phyloP scores from a whole-genome alignment of 768 basidiomycete genomes.

The Leccinum aurantiacum region DNA sequence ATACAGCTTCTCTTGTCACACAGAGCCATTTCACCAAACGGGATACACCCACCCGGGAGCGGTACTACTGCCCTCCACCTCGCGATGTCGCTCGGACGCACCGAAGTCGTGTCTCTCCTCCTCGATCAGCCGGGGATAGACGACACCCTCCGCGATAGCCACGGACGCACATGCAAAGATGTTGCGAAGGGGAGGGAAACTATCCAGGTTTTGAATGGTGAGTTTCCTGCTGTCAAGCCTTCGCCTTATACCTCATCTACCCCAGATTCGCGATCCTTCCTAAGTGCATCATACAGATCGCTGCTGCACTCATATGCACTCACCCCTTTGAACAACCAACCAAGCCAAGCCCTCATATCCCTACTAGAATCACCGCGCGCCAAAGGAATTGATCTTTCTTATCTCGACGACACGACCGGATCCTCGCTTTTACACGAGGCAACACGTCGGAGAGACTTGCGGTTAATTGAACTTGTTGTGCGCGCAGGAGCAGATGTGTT shows the following conservation, averaged over 20 bases:
- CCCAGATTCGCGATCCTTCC: slow-evolving; percentile 72
- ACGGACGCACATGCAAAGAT: slow-evolving; percentile 69
- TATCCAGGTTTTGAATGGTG: slow-evolving; percentile 65
- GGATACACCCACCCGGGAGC: slow-evolving; percentile 68
- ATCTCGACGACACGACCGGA: slow-evolving; percentile 77
- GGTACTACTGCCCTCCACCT: slow-evolving; percentile 74
- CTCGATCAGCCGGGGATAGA: slow-evolving; percentile 80
- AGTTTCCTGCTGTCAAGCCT: slow-evolving; percentile 14
- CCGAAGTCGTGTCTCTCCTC: slow-evolving; percentile 71
- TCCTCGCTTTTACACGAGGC: slow-evolving; percentile 85
- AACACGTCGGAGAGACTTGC: slow-evolving; percentile 74
- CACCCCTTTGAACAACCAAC: slow-evolving; percentile 47
- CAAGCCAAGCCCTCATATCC: slow-evolving; percentile 46
- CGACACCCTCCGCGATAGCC: slow-evolving; percentile 67
- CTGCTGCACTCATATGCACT: slow-evolving; percentile 71
- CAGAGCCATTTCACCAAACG: slow-evolving; percentile 77
- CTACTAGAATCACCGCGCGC: slow-evolving; percentile 70
- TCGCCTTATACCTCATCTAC: slow-evolving; percentile 6
- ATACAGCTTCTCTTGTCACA: slow-evolving; percentile 67
- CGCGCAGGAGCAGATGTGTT: slow-evolving; percentile 89
- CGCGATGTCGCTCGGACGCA: slow-evolving; percentile 67
- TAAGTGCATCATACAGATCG: slow-evolving; percentile 73
- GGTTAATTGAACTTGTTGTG: slow-evolving; percentile 80
- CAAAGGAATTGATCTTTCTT: slow-evolving; percentile 71
- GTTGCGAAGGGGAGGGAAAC: slow-evolving; percentile 71